Evolutionary conservation across 2,329 filamentous ascomycete genomes (phyloP).

Genomic region (Aspergillus caelatus): DNA sequence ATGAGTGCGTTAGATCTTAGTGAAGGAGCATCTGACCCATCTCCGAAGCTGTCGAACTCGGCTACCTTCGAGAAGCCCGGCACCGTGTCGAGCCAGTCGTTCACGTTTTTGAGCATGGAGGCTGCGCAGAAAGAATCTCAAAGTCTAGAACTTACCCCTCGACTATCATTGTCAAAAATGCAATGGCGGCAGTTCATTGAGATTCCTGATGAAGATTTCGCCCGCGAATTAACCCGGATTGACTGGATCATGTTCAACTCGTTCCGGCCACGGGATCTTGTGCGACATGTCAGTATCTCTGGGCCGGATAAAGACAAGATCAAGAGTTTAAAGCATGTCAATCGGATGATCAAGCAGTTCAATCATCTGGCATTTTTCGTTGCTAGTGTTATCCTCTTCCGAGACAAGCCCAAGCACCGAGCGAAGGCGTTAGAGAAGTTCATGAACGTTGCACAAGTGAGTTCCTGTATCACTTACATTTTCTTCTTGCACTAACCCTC

Average conservation of each 20-base stretch:
- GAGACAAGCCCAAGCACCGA: slow-evolving; percentile 94
- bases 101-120: slow-evolving; percentile 54
- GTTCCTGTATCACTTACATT: slow-evolving; percentile 12
- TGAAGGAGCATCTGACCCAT: slow-evolving; percentile 41
- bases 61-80: slow-evolving; percentile 36
- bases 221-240: slow-evolving; percentile 88
- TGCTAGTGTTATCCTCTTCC: slow-evolving; percentile 79
- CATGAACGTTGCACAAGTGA: slow-evolving; percentile 75
- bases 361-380: slow-evolving; percentile 85
- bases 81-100: slow-evolving; percentile 46
- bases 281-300: slow-evolving; percentile 83
- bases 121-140: slow-evolving; percentile 79
- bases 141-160: slow-evolving; percentile 69
- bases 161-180: slow-evolving; percentile 74
- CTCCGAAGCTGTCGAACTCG: slow-evolving; percentile 42
- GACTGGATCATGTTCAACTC: slow-evolving; percentile 99
- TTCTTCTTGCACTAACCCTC: slow-evolving; percentile 1
- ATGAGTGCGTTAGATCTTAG: slow-evolving; percentile 44
- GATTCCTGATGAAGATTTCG: slow-evolving; percentile 79
- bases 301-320: slow-evolving; percentile 55
- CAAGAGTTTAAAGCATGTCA: slow-evolving; percentile 79
- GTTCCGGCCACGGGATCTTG: slow-evolving; percentile 87
- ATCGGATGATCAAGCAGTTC: slow-evolving; percentile 92
- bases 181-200: slow-evolving; percentile 93
- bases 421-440: slow-evolving; percentile 92